Base-by-base conservation (phyloP, 1,284 basidiomycete species). In the Gymnopus androsaceus region DNA sequence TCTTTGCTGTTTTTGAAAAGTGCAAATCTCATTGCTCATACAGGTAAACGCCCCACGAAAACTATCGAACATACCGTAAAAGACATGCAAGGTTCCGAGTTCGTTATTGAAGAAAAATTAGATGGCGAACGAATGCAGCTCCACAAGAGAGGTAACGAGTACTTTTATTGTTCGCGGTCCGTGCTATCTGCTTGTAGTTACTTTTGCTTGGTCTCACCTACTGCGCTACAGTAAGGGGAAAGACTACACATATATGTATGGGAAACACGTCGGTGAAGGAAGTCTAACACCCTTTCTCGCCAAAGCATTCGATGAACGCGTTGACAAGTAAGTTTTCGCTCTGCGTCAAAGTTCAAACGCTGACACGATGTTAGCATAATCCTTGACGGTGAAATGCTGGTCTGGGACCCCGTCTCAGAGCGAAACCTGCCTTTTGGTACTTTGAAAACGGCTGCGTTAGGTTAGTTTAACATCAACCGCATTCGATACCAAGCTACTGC, bases 71-170 rank as follows among this genome's bases (percentile, higher is more conserved):
- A 90, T 15, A 85, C 93, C 0, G 85, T 95, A 47, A 91, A 89
- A 63, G 82, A 89, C 51, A 94, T 97, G 83, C 82, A 82, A 21
- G 84, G 83, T 38, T 63, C 74, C 12, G 72, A 80, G 49, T 97
- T 97, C 68, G 76, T 94, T 60, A 90, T 98, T 45, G 95, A 98
- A 68, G 95, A 98, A 74, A 98, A 98, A 69, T 80, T 97, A 1
- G 95, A 98, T 66, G 95, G 95, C 1, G 95, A 98, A 69, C 78
- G 95, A 27, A 94, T 98, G 71, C 95, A 98, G 68, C 65, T 98
- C 49, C 95, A 98, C 67, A 96, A 92, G 71, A 79, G 87, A 48
- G 92, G 90, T 2, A 88, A 90, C 57, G 85, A 92, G 67, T 98
- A 91, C 68, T 92, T 89, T 63, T 98, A 95, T 66, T 95, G 88